Evolutionary conservation across 169 alveolate species (phyloP).

Genomic region (Cryptosporidium parvum): DNA sequence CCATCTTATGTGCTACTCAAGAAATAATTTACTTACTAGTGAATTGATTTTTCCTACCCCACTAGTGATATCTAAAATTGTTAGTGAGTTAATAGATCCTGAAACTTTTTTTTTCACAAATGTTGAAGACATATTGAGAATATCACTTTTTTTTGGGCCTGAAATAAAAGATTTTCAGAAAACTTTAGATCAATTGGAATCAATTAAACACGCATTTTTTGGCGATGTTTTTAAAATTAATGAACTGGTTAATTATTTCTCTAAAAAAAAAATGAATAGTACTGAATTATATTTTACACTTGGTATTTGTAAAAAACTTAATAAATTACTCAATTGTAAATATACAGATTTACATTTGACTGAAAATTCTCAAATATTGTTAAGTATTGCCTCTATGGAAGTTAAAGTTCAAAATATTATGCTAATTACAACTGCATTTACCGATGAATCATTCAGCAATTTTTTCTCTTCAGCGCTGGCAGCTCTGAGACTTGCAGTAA

Average conservation of each 20-base stretch:
- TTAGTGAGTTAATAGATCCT: conserved; percentile 40
- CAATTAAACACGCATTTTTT: conserved; percentile 9
- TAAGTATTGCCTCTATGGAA: conserved; percentile 1
- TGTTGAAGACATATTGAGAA: neutral
- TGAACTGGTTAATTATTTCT: neutral
- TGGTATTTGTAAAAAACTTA: neutral
- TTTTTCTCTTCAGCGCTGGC: conserved; percentile 5
- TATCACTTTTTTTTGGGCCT: conserved; percentile 41
- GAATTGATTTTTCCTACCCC: conserved; percentile 30
- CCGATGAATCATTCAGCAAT: conserved; percentile 4
- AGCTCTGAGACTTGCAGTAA: neutral
- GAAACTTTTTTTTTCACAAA: neutral
- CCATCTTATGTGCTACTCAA: neutral
- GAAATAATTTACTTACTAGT: neutral
- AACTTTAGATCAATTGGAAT: neutral
- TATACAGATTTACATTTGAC: neutral
- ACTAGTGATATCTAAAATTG: neutral
- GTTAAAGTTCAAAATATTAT: neutral
- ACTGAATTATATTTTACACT: neutral
- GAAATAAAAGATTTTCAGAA: neutral
- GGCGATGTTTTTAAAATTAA: conserved; percentile 7
- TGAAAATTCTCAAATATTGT: neutral
- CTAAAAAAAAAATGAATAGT: neutral
- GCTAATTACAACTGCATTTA: neutral
- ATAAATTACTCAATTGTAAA: neutral